phyloP scores from a whole-genome alignment of 306 rosid species.

The Prunus padus region DNA sequence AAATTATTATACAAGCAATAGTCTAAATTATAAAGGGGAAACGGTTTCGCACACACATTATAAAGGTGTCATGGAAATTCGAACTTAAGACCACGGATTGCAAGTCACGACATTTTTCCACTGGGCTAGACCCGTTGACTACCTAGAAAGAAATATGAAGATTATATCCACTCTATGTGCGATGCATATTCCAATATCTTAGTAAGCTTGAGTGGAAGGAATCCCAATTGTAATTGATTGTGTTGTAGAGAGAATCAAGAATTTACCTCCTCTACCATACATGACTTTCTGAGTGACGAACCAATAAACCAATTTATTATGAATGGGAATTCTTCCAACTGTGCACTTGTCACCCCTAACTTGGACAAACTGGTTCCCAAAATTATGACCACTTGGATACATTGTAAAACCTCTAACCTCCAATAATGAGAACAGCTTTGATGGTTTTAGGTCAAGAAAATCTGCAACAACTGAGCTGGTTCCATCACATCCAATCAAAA shows the following conservation, averaged over 20 bases:
- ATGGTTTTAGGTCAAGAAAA: conserved; percentile 30
- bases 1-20: too few relatives aligned
- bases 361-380: conserved; percentile 33
- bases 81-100: too few relatives aligned
- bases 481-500: conserved; percentile 65
- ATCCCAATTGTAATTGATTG: background rate
- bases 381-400: conserved; percentile 44
- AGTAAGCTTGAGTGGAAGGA: too few relatives aligned
- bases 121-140: too few relatives aligned
- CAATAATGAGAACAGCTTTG: conserved; percentile 17
- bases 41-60: too few relatives aligned
- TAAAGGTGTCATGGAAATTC: too few relatives aligned
- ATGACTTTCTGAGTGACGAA: conserved; percentile 11
- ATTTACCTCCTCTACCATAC: background rate
- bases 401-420: conserved; percentile 53
- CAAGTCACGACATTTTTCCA: too few relatives aligned
- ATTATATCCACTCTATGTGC: too few relatives aligned
- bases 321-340: conserved; percentile 42
- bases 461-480: conserved; percentile 41
- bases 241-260: background rate
- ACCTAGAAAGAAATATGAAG: too few relatives aligned
- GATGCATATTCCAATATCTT: too few relatives aligned
- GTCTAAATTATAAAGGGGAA: too few relatives aligned
- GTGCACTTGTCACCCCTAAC: conserved; percentile 21
- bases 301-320: conserved; percentile 47